A percentile compares a stretch with the other conserved stretches of the same genome.
Conservation (phyloP, 352 stramenopile genomes). For the Globisporangium apiculatum region DNA sequence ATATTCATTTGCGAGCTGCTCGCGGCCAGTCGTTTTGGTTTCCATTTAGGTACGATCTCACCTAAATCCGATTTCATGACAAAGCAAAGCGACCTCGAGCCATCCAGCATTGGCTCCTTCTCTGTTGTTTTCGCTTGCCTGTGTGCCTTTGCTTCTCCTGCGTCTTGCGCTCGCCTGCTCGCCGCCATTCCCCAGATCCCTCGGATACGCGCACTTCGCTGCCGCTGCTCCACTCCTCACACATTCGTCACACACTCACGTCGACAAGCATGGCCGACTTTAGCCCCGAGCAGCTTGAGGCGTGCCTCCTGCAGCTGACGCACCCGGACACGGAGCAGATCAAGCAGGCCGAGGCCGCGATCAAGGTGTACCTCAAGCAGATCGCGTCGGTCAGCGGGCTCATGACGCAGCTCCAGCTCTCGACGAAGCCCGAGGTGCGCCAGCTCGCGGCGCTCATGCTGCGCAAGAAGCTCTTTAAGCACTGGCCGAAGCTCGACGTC, state of each 20-base stretch:
- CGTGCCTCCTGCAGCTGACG: slow-evolving; percentile 87
- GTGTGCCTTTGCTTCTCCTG: too few relatives aligned
- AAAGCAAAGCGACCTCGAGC: too few relatives aligned
- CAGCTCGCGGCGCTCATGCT: slow-evolving; percentile 92
- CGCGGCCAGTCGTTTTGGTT: not conserved
- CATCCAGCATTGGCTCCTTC: too few relatives aligned
- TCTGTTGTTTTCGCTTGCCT: too few relatives aligned
- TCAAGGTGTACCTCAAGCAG: slow-evolving; percentile 94
- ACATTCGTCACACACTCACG: slow-evolving; percentile 4
- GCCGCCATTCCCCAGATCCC: slow-evolving; percentile 14
- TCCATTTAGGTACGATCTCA: not conserved
- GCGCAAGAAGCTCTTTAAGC: slow-evolving; percentile 91
- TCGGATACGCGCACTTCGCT: slow-evolving; percentile 8
- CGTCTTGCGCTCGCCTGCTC: not conserved
- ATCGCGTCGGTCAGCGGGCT: slow-evolving; percentile 77
- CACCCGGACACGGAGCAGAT: slow-evolving; percentile 94
- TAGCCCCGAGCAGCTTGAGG: slow-evolving; percentile 76
- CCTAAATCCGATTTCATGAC: too few relatives aligned
- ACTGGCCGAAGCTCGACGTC: slow-evolving; percentile 89
- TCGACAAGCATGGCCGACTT: slow-evolving; percentile 62
- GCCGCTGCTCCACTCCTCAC: not conserved
- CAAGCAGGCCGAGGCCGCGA: slow-evolving; percentile 88
- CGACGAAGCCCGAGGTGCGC: slow-evolving; percentile 71
- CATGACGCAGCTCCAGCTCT: slow-evolving; percentile 86
- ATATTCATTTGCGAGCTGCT: not conserved